A percentile compares a stretch with the other conserved stretches of the same genome.
These are phyloP conservation scores for Aegilops longissima DNA, from an alignment of 176 grass and related monocot genomes.

Conservation along the genomic window DNA sequence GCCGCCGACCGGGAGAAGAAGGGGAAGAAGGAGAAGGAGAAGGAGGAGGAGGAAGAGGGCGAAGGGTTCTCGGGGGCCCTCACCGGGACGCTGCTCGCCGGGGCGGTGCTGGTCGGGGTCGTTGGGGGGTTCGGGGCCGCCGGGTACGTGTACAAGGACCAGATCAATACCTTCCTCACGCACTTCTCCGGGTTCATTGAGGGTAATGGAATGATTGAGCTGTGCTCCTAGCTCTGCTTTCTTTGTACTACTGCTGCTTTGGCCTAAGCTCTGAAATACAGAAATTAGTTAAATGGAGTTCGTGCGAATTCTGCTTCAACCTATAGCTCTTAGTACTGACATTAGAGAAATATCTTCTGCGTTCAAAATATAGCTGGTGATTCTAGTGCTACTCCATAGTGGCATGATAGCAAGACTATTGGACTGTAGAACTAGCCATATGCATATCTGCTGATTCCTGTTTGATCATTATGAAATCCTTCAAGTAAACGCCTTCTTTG, in stretches of 20 bases:
- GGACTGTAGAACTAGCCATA: not conserved
- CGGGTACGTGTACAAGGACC: constrained; percentile 92
- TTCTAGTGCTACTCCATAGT: not conserved
- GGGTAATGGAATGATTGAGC: constrained; percentile 43
- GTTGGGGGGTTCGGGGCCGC: constrained; percentile 87
- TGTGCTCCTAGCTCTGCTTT: constrained; percentile 9
- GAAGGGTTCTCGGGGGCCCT: constrained; percentile 38
- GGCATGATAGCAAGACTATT: not conserved
- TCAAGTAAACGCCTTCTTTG: not conserved
- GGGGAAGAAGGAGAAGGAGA: not conserved
- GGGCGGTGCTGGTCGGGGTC: constrained; percentile 72
- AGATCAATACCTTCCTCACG: constrained; percentile 87
- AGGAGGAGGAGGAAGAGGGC: constrained; percentile 10
- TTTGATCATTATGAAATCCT: constrained; percentile 13
- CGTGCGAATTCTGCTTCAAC: no score
- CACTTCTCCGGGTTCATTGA: constrained; percentile 95
- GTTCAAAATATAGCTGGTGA: not conserved
- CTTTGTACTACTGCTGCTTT: not conserved
- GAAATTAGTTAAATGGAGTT: no score
- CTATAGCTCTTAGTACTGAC: not conserved
- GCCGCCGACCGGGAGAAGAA: not conserved
- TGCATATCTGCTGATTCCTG: not conserved
- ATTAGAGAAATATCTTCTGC: not conserved
- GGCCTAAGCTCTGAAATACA: not conserved
- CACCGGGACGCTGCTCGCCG: constrained; percentile 80